Percentiles rank a stretch among this genome's conserved stretches.
phyloP scores from a whole-genome alignment of 768 basidiomycete species.

The Lactarius deliciosus region DNA sequence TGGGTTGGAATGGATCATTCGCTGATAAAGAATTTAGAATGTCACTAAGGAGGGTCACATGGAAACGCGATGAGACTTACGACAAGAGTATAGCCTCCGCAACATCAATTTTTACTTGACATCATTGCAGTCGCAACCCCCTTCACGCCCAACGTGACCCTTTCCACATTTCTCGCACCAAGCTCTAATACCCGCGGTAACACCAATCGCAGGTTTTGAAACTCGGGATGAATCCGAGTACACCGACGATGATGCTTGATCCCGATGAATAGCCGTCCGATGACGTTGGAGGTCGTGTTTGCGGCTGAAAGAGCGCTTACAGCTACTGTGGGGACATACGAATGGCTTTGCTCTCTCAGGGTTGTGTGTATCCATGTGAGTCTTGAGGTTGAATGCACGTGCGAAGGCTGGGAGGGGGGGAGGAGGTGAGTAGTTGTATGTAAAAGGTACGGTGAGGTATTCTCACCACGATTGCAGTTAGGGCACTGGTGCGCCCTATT shows the following conservation, averaged over 20 bases:
- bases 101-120: slow-evolving; percentile 49
- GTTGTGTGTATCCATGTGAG: slow-evolving; percentile 93
- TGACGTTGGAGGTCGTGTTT: slow-evolving; percentile 94
- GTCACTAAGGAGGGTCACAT: background rate
- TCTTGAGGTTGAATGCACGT: slow-evolving; percentile 92
- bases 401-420: slow-evolving; percentile 65
- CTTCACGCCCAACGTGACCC: slow-evolving; percentile 31
- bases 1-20: slow-evolving; percentile 5
- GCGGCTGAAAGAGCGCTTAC: slow-evolving; percentile 88
- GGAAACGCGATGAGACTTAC: background rate
- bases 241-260: slow-evolving; percentile 30
- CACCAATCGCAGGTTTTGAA: slow-evolving; percentile 25
- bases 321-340: slow-evolving; percentile 80
- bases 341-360: slow-evolving; percentile 89
- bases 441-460: slow-evolving; percentile 16
- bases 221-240: slow-evolving; percentile 28
- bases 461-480: slow-evolving; percentile 68
- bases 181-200: slow-evolving; percentile 20
- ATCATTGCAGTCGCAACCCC: slow-evolving; percentile 49
- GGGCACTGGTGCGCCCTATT: slow-evolving; percentile 79
- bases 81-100: slow-evolving; percentile 2
- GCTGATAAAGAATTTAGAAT: background rate
- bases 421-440: slow-evolving; percentile 14
- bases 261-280: slow-evolving; percentile 72
- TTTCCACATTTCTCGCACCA: slow-evolving; percentile 34